Evolutionary conservation across 2,329 filamentous ascomycete species (phyloP).

Genomic region (Fusarium chlamydosporum): DNA sequence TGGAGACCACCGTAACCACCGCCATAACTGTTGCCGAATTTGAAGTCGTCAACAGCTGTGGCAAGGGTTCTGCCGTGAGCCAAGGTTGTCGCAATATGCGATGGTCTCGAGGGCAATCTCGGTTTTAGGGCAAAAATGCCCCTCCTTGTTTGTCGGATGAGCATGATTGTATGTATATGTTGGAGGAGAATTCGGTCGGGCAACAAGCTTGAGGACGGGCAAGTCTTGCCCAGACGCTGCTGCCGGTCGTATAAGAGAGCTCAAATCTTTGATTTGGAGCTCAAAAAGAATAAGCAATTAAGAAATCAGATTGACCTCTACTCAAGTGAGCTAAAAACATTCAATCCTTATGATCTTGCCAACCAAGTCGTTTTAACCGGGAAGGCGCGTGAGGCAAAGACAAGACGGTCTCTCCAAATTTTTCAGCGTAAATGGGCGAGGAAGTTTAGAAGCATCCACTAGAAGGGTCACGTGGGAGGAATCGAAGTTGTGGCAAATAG

Average conservation of each 20-base stretch:
- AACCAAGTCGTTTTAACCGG: slow-evolving; percentile 5
- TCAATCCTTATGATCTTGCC: not conserved
- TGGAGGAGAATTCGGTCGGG: slow-evolving; percentile 3
- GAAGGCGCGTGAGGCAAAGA: slow-evolving; percentile 37
- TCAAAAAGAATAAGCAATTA: not conserved
- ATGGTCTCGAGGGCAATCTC: slow-evolving; percentile 37
- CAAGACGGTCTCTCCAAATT: slow-evolving; percentile 49
- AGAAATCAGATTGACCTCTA: no score
- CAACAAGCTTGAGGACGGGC: slow-evolving; percentile 24
- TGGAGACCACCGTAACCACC: slow-evolving; percentile 44
- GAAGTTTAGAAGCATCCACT: slow-evolving; percentile 16
- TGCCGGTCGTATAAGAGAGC: not conserved
- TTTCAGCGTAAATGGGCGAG: slow-evolving; percentile 44
- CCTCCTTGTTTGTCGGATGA: slow-evolving; percentile 55
- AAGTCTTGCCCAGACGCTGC: slow-evolving; percentile 37
- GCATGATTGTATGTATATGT: slow-evolving; percentile 50
- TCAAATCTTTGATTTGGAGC: not conserved
- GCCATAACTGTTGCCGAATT: slow-evolving; percentile 40
- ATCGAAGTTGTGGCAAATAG: slow-evolving; percentile 20
- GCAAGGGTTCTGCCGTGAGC: slow-evolving; percentile 56
- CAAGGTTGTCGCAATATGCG: slow-evolving; percentile 33
- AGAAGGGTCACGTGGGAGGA: slow-evolving; percentile 41
- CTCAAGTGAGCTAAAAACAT: not conserved
- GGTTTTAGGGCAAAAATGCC: slow-evolving; percentile 33
- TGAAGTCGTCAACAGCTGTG: slow-evolving; percentile 60